Evolutionary conservation across 345 rosid species (phyloP).

Genomic region (Citrus sp.): DNA sequence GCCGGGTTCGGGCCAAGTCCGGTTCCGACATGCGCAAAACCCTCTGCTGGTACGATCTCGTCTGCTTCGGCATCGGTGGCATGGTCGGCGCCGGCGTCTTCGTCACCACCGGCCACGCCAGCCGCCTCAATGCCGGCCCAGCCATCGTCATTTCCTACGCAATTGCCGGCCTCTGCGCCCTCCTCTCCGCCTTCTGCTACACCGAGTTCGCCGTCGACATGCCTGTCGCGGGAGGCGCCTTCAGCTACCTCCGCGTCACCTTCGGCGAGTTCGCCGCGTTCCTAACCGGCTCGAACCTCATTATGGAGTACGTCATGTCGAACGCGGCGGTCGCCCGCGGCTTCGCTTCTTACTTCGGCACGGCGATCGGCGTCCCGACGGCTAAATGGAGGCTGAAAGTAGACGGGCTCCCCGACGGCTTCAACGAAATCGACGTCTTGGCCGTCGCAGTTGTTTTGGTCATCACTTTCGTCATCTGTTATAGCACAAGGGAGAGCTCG

Average conservation of each 20-base stretch:
- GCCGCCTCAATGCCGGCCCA: constrained; percentile 65
- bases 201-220: constrained; percentile 96
- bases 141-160: constrained; percentile 79
- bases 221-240: constrained; percentile 99
- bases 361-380: constrained; percentile 70
- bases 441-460: constrained; percentile 56
- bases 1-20: constrained; percentile 48
- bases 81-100: constrained; percentile 98
- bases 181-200: constrained; percentile 94
- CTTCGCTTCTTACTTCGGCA: constrained; percentile 66
- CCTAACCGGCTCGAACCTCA: constrained; percentile 79
- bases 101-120: constrained; percentile 74
- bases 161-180: constrained; percentile 96
- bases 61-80: constrained; percentile 89
- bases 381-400: constrained; percentile 63
- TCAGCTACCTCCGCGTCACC: constrained; percentile 85
- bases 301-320: constrained; percentile 86
- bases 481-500: constrained; percentile 81
- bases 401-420: constrained; percentile 58
- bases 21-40: constrained; percentile 67
- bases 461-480: constrained; percentile 66
- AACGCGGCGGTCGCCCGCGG: constrained; percentile 91
- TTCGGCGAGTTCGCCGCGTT: constrained; percentile 93
- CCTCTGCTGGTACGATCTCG: constrained; percentile 82
- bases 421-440: constrained; percentile 65